Conservation (phyloP, 352 stramenopile species). For the Phytopythium aichiense region DNA sequence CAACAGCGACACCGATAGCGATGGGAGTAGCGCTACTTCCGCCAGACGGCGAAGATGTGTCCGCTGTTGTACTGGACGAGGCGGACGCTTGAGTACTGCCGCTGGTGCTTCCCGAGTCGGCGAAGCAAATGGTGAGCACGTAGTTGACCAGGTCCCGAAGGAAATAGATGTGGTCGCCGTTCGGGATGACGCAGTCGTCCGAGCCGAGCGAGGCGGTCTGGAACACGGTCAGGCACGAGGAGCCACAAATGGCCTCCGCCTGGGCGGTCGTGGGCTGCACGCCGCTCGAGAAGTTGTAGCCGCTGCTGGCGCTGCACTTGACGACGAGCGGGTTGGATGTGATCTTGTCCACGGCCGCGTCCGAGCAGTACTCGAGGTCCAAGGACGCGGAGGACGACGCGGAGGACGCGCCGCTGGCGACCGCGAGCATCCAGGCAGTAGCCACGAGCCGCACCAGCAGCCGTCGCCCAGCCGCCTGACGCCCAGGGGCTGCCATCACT, state of each 20-base stretch:
- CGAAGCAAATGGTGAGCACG: not conserved
- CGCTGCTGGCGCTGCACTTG: not conserved
- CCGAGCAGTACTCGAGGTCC: not conserved
- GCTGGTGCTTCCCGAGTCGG: not conserved
- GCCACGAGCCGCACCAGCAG: not conserved
- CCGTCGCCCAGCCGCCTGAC: not conserved
- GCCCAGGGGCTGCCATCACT: not conserved
- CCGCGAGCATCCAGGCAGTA: not conserved
- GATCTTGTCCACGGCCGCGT: not conserved
- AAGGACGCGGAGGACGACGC: no score
- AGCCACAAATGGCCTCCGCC: not conserved
- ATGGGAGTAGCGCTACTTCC: not conserved
- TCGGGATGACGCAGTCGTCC: not conserved
- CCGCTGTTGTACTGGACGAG: not conserved
- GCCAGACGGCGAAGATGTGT: not conserved
- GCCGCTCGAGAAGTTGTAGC: slow-evolving; percentile 6
- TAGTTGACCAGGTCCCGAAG: slow-evolving; percentile 1
- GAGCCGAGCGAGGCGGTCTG: not conserved
- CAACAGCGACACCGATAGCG: not conserved
- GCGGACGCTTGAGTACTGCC: not conserved
- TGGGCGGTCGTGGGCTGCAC: not conserved
- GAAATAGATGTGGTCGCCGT: not conserved
- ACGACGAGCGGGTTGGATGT: not conserved
- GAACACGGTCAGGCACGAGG: not conserved
- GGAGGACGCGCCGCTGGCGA: no score